Conservation (phyloP, 129 eudicot species). For the Flaveria bidentis region DNA sequence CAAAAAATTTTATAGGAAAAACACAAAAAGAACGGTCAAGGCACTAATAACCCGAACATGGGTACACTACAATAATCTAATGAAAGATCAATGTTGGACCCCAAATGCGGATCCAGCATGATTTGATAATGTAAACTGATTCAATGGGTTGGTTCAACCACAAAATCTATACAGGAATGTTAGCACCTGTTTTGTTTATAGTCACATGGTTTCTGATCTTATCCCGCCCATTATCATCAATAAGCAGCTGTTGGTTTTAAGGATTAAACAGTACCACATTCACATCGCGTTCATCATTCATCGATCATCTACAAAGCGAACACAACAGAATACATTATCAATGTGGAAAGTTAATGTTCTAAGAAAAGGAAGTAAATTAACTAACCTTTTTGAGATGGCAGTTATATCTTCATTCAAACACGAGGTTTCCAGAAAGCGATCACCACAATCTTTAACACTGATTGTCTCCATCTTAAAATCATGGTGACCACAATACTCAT, state of each 20-base stretch:
- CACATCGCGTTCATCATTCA: neutral
- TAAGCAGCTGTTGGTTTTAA: neutral
- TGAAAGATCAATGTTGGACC: neutral
- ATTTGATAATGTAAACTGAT: neutral
- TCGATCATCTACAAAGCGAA: constrained; percentile 30
- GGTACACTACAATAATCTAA: neutral
- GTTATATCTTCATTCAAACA: constrained; percentile 58
- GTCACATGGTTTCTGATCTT: neutral
- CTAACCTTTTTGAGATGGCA: constrained; percentile 61
- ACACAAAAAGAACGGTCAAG: too few species aligned
- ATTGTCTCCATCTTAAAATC: constrained; percentile 58
- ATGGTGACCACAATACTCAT: constrained; percentile 47
- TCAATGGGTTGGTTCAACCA: neutral
- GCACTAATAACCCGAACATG: too few species aligned
- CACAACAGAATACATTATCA: neutral
- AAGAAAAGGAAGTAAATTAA: neutral
- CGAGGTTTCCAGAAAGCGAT: constrained; percentile 65
- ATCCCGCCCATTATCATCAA: constrained; percentile 17
- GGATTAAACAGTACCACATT: neutral
- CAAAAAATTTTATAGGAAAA: too few species aligned
- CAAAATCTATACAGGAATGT: neutral
- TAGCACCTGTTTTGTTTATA: neutral
- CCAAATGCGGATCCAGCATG: neutral
- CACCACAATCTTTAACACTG: constrained; percentile 57
- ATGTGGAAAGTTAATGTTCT: neutral